Evolutionary conservation across 306 rosid species (phyloP).

Genomic region (Albizia julibrissin): DNA sequence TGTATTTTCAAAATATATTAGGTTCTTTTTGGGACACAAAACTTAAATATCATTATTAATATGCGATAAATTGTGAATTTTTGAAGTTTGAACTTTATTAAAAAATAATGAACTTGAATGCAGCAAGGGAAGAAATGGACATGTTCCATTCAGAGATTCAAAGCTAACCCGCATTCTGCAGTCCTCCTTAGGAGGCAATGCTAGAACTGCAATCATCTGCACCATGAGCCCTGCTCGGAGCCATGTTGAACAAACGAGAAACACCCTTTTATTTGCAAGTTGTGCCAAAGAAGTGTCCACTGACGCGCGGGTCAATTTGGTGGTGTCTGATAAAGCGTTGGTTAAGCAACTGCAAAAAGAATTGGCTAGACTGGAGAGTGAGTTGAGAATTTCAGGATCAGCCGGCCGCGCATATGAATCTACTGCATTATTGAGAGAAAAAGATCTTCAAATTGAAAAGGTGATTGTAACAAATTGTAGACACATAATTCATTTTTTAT

Average conservation of each 20-base stretch:
- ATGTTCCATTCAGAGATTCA: conserved; percentile 96
- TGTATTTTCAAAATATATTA: conserved; percentile 7
- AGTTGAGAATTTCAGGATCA: conserved; percentile 60
- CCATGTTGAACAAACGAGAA: conserved; percentile 93
- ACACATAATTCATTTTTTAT: background rate
- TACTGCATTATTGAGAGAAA: conserved; percentile 64
- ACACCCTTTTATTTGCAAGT: conserved; percentile 97
- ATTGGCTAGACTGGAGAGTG: conserved; percentile 79
- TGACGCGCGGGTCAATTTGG: conserved; percentile 87
- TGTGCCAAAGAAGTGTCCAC: conserved; percentile 96
- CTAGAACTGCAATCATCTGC: conserved; percentile 95
- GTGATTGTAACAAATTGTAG: conserved; percentile 39
- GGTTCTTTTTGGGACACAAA: background rate
- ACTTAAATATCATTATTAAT: background rate
- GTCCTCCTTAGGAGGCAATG: conserved; percentile 96
- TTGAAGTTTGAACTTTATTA: conserved; percentile 4
- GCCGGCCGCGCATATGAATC: conserved; percentile 47
- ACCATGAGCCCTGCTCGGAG: conserved; percentile 95
- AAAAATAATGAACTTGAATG: conserved; percentile 36
- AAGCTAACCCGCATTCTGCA: conserved; percentile 98
- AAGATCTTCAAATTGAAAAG: conserved; percentile 84
- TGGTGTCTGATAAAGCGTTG: conserved; percentile 92
- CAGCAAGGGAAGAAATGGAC: conserved; percentile 99
- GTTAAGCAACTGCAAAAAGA: conserved; percentile 92
- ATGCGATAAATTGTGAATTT: conserved; percentile 1